Evolutionary conservation across 2,329 filamentous ascomycete species (phyloP).

Genomic region (Penicillium decumbens): DNA sequence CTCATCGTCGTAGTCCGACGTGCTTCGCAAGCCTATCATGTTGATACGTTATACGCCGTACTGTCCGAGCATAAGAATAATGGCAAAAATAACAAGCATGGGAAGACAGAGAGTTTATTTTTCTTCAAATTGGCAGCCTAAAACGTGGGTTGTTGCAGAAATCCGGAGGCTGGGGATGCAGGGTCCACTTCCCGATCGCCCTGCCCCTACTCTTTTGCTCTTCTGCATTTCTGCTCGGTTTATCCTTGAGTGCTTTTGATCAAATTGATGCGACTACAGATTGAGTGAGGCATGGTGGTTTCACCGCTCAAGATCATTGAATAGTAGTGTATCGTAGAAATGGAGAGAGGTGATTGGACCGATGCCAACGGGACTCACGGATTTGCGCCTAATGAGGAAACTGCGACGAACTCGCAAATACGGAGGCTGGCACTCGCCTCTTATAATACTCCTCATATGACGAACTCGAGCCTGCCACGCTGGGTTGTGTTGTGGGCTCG

Average conservation of each 20-base stretch:
- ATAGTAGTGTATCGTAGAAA: conserved; percentile 3
- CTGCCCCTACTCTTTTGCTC: background rate
- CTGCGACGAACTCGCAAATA: background rate
- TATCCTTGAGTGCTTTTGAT: background rate
- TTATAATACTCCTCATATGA: background rate
- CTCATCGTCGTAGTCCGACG: background rate
- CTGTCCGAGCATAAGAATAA: background rate
- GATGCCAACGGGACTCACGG: conserved; percentile 13
- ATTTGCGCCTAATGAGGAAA: conserved; percentile 11
- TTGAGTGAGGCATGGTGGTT: background rate
- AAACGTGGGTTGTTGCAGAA: background rate
- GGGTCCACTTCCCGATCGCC: conserved; percentile 1
- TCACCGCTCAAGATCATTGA: background rate
- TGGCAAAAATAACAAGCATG: background rate
- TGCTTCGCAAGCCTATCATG: background rate
- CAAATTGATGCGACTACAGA: background rate
- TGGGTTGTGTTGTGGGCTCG: background rate
- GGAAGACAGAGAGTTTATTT: too few species aligned
- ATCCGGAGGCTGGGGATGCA: conserved; percentile 1
- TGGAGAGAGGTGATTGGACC: conserved; percentile 5
- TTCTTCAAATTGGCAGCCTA: background rate
- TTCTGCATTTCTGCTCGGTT: background rate
- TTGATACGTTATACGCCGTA: background rate
- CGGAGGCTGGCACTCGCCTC: conserved; percentile 23
- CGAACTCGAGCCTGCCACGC: conserved; percentile 7